Percentiles rank a stretch among this genome's conserved stretches.
Conservation (phyloP, 352 stramenopile species). For the Phytophthora litchii region DNA sequence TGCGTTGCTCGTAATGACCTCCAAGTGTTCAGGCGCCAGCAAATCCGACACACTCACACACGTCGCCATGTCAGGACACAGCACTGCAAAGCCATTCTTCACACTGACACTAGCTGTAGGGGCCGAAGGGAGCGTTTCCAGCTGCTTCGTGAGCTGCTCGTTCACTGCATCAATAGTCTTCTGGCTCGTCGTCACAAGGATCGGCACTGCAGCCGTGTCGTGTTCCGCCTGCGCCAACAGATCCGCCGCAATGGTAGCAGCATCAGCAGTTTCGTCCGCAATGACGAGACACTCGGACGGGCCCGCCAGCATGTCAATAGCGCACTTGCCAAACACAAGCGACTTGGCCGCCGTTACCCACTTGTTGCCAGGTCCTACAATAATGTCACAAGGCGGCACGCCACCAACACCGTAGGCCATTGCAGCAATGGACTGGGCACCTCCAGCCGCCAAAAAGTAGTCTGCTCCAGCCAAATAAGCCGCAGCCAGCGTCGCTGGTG, state of each 20-base stretch:
- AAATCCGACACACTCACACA: constrained; percentile 89
- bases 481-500: constrained; percentile 93
- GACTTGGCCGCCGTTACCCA: constrained; percentile 99
- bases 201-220: constrained; percentile 96
- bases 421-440: constrained; percentile 91
- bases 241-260: constrained; percentile 75
- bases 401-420: constrained; percentile 96
- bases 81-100: constrained; percentile 79
- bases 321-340: constrained; percentile 96
- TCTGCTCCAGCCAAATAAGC: constrained; percentile 94
- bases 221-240: constrained; percentile 94
- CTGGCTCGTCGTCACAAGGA: constrained; percentile 93
- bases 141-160: constrained; percentile 71
- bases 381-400: constrained; percentile 96
- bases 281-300: constrained; percentile 98
- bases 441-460: constrained; percentile 79
- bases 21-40: constrained; percentile 87
- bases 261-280: constrained; percentile 90
- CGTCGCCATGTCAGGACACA: constrained; percentile 70
- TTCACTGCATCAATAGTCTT: constrained; percentile 93
- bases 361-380: constrained; percentile 98
- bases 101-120: constrained; percentile 70
- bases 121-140: constrained; percentile 73
- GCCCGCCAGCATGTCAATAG: constrained; percentile 99
- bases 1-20: constrained; percentile 91